Evolutionary conservation across 805 yeast species (phyloP).

Genomic region (Saccharomyces eubayanus): DNA sequence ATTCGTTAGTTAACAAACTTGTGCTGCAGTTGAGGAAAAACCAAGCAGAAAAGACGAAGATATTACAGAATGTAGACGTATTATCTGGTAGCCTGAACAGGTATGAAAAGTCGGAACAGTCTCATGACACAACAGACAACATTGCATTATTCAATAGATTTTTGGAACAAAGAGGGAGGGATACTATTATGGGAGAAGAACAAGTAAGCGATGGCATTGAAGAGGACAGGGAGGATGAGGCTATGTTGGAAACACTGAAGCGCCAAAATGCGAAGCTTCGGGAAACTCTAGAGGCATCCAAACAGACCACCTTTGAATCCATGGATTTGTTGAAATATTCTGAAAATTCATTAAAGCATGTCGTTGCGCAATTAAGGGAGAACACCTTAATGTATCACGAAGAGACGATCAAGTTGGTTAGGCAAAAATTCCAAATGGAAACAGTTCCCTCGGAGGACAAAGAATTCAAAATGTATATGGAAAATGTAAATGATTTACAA

Average conservation of each 20-base stretch:
- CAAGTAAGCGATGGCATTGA: background rate
- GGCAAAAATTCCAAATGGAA: constrained; percentile 9
- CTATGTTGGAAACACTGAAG: constrained; percentile 2
- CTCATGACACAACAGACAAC: constrained; percentile 6
- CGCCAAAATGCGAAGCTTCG: constrained; percentile 10
- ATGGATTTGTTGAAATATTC: constrained; percentile 13
- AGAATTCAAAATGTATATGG: constrained; percentile 16
- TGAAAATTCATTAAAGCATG: constrained; percentile 14
- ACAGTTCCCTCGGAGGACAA: constrained; percentile 13
- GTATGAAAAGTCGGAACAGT: constrained; percentile 2
- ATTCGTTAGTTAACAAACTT: constrained; percentile 16
- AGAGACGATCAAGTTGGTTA: constrained; percentile 6
- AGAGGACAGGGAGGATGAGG: background rate
- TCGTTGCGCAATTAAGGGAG: constrained; percentile 12
- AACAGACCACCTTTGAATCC: constrained; percentile 7
- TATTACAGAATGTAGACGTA: constrained; percentile 15
- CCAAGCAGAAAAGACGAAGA: constrained; percentile 13
- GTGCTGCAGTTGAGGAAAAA: constrained; percentile 14
- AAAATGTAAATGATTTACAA: constrained; percentile 14
- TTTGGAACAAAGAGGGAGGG: constrained; percentile 8
- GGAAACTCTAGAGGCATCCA: constrained; percentile 7
- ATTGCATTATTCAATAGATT: constrained; percentile 14
- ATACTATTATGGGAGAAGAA: background rate
- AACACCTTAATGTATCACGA: constrained; percentile 14
- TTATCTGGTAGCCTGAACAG: constrained; percentile 13